These are phyloP conservation scores for Picea glauca DNA, from an alignment of 75 land plant genomes.

Conservation along the genomic window DNA sequence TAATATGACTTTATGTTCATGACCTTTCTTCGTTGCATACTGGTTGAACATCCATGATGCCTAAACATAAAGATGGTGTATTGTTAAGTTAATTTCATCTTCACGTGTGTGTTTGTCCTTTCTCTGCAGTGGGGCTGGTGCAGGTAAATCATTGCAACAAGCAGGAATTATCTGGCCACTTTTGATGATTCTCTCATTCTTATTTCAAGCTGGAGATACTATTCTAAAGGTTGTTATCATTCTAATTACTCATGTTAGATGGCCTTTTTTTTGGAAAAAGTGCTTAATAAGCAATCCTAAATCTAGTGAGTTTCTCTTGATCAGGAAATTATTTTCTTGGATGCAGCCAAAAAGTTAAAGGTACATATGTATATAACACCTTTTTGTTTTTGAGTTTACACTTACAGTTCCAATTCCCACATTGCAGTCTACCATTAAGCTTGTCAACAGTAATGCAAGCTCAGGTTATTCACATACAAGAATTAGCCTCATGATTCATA, in stretches of 20 bases:
- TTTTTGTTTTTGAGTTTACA: too few relatives aligned
- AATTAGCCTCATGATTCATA: too few relatives aligned
- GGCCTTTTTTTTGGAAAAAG: background rate
- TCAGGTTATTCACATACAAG: too few relatives aligned
- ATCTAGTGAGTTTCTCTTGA: conserved; percentile 11
- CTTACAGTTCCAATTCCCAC: too few relatives aligned
- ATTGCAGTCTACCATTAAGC: too few relatives aligned
- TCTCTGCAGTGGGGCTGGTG: conserved; percentile 60
- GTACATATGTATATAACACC: conserved; percentile 17
- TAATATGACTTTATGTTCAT: background rate
- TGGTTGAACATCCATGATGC: background rate
- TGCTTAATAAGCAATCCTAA: background rate
- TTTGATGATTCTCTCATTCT: conserved; percentile 79
- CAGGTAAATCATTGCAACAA: conserved; percentile 51
- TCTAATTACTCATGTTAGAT: too few relatives aligned
- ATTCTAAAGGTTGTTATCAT: conserved; percentile 65
- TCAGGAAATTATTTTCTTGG: conserved; percentile 76
- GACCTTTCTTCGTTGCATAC: background rate
- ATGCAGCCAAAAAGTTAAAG: conserved; percentile 62
- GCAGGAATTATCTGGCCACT: conserved; percentile 86
- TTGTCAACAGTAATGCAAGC: too few relatives aligned
- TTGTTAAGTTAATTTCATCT: background rate
- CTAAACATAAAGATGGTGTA: background rate
- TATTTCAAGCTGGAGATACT: conserved; percentile 91
- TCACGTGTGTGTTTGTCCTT: background rate